Percentiles rank a stretch among this genome's conserved stretches.
Conservation (phyloP, 176 grass and related monocot genomes). For the Bromus sterilis region DNA sequence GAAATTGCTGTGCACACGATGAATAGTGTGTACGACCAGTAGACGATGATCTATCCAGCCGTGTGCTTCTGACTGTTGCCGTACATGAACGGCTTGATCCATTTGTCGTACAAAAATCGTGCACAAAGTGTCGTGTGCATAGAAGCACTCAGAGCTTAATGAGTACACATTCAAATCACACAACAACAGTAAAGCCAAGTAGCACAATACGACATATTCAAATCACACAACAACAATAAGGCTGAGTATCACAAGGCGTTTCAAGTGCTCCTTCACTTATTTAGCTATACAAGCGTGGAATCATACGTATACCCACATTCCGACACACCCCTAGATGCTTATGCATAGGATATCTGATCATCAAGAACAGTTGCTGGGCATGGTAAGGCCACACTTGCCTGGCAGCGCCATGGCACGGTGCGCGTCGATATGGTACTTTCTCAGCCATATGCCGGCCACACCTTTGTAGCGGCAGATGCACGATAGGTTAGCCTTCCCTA, state of each 20-base stretch:
- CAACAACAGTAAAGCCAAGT: no score
- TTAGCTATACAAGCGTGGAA: background rate
- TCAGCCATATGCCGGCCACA: conserved; percentile 30
- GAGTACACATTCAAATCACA: no score
- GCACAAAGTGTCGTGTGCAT: no score
- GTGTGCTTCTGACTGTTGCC: no score
- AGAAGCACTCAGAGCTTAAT: no score
- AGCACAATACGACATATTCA: background rate
- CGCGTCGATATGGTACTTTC: conserved; percentile 52
- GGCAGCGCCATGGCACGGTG: conserved; percentile 47
- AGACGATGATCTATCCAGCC: no score
- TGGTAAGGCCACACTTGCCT: background rate
- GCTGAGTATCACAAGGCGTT: background rate
- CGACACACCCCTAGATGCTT: background rate
- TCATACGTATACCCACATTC: background rate
- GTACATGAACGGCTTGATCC: no score
- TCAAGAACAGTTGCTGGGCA: background rate
- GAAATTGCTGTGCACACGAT: no score
- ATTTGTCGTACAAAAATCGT: no score
- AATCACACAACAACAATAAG: background rate
- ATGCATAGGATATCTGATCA: background rate
- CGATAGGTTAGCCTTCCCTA: conserved; percentile 37
- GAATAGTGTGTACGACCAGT: no score
- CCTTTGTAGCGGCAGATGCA: conserved; percentile 61
- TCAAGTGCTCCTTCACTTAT: background rate